These are phyloP conservation scores for Crithidia brevicula DNA, from an alignment of 208 protist genomes.

Conservation along the genomic window DNA sequence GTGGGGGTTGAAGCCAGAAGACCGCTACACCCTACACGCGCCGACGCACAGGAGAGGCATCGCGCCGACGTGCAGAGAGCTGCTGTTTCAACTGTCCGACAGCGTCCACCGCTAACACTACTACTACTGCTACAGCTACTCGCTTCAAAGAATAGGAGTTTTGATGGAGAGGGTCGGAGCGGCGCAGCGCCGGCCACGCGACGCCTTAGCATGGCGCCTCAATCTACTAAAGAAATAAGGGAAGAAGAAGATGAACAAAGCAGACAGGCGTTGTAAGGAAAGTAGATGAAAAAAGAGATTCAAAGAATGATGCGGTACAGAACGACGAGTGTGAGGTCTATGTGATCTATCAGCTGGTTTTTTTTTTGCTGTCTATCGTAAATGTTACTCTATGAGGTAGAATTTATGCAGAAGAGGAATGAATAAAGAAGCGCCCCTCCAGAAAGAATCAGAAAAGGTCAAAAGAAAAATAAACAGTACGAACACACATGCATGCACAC, in stretches of 20 bases:
- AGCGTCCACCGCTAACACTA: no score
- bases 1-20: neutral
- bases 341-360: neutral
- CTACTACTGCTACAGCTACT: constrained; percentile 3
- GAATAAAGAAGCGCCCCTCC: no score
- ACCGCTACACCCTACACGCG: no score
- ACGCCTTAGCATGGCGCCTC: constrained; percentile 8
- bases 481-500: no score
- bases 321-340: neutral
- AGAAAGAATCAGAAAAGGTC: no score
- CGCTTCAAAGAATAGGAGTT: neutral
- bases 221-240: neutral
- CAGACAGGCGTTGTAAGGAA: no score
- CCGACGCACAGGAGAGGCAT: no score
- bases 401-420: no score
- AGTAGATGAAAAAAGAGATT: neutral
- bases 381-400: no score
- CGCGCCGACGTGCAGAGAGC: no score
- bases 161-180: neutral
- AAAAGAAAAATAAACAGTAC: no score
- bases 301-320: neutral
- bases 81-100: neutral
- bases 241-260: neutral
- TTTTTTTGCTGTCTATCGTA: neutral
- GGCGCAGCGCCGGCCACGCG: constrained; percentile 2